phyloP scores from a whole-genome alignment of 495 filamentous ascomycete genomes.

The Cercophora scortea region DNA sequence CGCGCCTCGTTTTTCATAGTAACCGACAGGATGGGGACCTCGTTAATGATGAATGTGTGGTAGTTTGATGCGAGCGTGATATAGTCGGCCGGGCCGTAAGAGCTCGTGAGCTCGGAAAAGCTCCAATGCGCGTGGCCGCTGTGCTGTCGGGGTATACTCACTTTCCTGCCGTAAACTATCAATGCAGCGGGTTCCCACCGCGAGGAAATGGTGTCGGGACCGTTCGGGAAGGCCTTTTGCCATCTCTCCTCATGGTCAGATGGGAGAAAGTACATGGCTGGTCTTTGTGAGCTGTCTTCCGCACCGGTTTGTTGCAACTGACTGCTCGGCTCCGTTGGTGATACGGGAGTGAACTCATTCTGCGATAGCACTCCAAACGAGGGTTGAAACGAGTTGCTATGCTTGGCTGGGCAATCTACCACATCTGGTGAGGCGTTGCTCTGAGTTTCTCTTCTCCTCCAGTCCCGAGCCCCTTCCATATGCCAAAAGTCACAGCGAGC shows the following conservation, averaged over 20 bases:
- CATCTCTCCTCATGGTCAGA: conserved; percentile 16
- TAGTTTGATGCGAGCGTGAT: conserved; percentile 61
- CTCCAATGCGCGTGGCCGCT: conserved; percentile 45
- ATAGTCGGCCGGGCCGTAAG: conserved; percentile 64
- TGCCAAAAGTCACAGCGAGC: conserved; percentile 65
- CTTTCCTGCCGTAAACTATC: conserved; percentile 50
- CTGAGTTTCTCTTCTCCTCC: conserved; percentile 45
- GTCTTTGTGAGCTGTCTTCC: conserved; percentile 5
- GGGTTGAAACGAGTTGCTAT: conserved; percentile 1
- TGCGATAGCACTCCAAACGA: conserved; percentile 1
- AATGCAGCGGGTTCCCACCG: conserved; percentile 43
- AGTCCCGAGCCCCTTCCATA: conserved; percentile 60
- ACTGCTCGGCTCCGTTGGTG: too few species aligned
- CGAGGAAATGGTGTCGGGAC: not conserved
- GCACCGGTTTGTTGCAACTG: not conserved
- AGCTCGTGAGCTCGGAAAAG: conserved; percentile 51
- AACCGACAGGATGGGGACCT: conserved; percentile 48
- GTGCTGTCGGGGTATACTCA: conserved; percentile 43
- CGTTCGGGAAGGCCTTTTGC: not conserved
- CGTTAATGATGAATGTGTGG: conserved; percentile 58
- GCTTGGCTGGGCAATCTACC: not conserved
- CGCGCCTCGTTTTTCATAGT: conserved; percentile 64
- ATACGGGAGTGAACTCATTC: not conserved
- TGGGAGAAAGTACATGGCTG: conserved; percentile 24
- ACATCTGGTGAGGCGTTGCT: conserved; percentile 1